Evolutionary conservation across 139 green algal species (phyloP), one percentile per base, ranked within the genome.

Genomic region (Chlorella sorokiniana): DNA sequence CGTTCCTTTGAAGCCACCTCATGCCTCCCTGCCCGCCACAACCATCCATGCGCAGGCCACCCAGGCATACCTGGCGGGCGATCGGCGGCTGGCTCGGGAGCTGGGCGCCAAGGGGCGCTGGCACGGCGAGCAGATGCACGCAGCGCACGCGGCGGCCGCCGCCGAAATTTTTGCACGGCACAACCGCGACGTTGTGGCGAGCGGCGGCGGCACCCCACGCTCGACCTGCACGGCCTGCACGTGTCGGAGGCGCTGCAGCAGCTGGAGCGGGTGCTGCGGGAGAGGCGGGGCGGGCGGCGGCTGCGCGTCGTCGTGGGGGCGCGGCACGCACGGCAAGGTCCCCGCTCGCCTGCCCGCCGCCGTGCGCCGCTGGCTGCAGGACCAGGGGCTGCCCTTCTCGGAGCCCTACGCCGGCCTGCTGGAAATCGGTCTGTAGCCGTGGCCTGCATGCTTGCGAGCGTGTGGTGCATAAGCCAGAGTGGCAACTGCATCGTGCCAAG

Each of bases 201-300:
- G 48, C n/a, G 20, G 42, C 51, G 31, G 44, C 5, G 40, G 48
- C 18, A 54, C 37, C 78, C 54, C 11, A 84, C 79, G 2, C 31
- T 96, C 18, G 93, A 96, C 78, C 81, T 96, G 75, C 93, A 96
- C 75, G 93, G 93, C 10, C 85, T 95, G 59, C 93, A 96, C 37
- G 90, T 91, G 16, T 56, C 69, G 3, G 93, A 96, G 69, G 93
- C 91, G 9, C n/a, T 90, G 41, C 27, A 74, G 9, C 69, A 86
- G 27, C 86, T 96, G 45, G 77, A 86, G 2, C 11, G 22, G 14
- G 59, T 86, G 82, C 72, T 94, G 40, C 29, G n/a, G 33, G 25
- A 76, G 29, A 35, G 41, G 6, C 72, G 71, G 48, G 69, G 65
- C 31, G 4, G n/a, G 29, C 65, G 40, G n/a, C 40, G 65, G n/a